Percentiles rank a stretch among this genome's conserved stretches.
phyloP scores from a whole-genome alignment of 805 yeast species.

The Komagataella mondaviorum region DNA sequence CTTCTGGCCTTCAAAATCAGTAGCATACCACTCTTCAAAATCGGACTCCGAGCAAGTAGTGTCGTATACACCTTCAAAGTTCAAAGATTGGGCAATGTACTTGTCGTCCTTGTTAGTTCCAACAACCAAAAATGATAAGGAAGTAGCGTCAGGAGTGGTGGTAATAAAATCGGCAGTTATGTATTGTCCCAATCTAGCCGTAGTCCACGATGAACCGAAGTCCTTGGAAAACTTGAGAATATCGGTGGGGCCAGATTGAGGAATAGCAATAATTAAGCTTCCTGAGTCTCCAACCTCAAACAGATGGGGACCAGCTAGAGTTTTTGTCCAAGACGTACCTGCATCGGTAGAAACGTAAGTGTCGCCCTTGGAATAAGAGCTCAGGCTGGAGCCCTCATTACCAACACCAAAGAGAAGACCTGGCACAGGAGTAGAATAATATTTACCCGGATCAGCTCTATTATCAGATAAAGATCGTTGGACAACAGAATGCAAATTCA shows the following conservation, averaged over 20 bases:
- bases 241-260: constrained; percentile 21
- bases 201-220: constrained; percentile 50
- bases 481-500: constrained; percentile 22
- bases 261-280: constrained; percentile 47
- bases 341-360: constrained; percentile 59
- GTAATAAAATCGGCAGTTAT: constrained; percentile 28
- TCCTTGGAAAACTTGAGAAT: constrained; percentile 41
- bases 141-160: constrained; percentile 56
- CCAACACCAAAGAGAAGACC: constrained; percentile 32
- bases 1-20: constrained; percentile 7
- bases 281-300: constrained; percentile 62
- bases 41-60: constrained; percentile 24
- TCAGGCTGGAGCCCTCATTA: constrained; percentile 16
- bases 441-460: constrained; percentile 12
- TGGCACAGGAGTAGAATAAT: constrained; percentile 26
- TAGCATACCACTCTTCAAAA: constrained; percentile 43
- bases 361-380: constrained; percentile 16
- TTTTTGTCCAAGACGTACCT: constrained; percentile 47
- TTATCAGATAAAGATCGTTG: constrained; percentile 12
- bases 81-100: constrained; percentile 32
- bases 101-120: constrained; percentile 19
- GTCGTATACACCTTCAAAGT: constrained; percentile 23
- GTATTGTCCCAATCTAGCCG: constrained; percentile 24
- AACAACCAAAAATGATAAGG: constrained; percentile 35
- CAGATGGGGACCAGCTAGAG: constrained; percentile 39